phyloP scores from a whole-genome alignment of 768 basidiomycete genomes.

The Hebeloma cylindrosporum region DNA sequence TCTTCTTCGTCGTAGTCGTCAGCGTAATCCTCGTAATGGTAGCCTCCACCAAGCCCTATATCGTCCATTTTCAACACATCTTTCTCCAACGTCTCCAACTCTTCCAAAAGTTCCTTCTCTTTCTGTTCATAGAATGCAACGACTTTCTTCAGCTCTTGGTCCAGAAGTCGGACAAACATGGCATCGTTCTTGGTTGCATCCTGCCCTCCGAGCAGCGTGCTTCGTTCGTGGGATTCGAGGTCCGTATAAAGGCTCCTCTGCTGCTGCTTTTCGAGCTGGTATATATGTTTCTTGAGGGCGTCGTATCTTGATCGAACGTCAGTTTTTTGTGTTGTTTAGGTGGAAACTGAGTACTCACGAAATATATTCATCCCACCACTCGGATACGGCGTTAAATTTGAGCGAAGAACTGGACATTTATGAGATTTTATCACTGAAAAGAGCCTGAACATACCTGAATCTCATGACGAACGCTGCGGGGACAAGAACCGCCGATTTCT shows the following conservation, averaged over 20 bases:
- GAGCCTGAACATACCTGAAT: constrained; percentile 47
- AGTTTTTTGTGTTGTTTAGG: background rate
- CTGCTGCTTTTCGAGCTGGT: constrained; percentile 81
- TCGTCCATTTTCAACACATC: constrained; percentile 62
- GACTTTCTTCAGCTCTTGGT: constrained; percentile 83
- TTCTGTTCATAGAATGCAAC: constrained; percentile 74
- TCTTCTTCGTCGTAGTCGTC: constrained; percentile 59
- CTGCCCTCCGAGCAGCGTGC: constrained; percentile 49
- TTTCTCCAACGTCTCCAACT: constrained; percentile 57
- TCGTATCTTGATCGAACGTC: constrained; percentile 66
- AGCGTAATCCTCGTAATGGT: constrained; percentile 59
- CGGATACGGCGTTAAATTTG: constrained; percentile 88
- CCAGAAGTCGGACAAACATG: constrained; percentile 72
- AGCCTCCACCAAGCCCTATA: constrained; percentile 47
- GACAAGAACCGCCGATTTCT: constrained; percentile 17
- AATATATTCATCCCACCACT: constrained; percentile 94
- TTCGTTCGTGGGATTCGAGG: constrained; percentile 63
- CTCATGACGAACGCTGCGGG: constrained; percentile 46
- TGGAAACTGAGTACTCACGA: constrained; percentile 48
- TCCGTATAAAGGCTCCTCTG: constrained; percentile 47
- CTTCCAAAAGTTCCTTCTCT: constrained; percentile 67
- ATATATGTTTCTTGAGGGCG: constrained; percentile 79
- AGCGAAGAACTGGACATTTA: constrained; percentile 63
- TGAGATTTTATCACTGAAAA: background rate
- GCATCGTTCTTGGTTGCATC: constrained; percentile 46